Evolutionary conservation across 129 eudicot genomes (phyloP), one percentile per base, ranked within the genome.

Genomic region (Apium graveolens): DNA sequence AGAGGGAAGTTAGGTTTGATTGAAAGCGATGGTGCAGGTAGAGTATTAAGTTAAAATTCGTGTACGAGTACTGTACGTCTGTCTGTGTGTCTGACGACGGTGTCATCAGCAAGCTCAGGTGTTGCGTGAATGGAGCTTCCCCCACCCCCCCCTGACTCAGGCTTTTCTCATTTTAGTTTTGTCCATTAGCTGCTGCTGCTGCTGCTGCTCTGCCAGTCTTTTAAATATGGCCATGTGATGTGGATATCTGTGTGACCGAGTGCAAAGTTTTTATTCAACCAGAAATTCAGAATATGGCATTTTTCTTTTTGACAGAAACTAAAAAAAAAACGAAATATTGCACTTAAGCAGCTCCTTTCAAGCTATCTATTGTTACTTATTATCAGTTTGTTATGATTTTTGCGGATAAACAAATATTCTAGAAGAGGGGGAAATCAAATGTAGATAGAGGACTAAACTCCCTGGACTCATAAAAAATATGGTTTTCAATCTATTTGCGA

Each of bases 31-130:
- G 34, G 68, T 24, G 5, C n/a, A 10, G 65, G 29, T 20, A 3
- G 65, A 24, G 65, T 55, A 55, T 55, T 24, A 55, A 55, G 29
- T 55, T n/a, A 60, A 60, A 60, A 60, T 7, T 60, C 0, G 26
- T n/a, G 68, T 60, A 60, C 66, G 16, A 11, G 68, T 60, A 60
- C 32, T 60, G 34, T 60, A 57, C 66, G 37, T 35, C 5, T 5
- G 41, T 38, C 41, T 38, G 32, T 60, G 1, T n/a, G 34, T 60
- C 32, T 60, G 68, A 60, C 16, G 10, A 16, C n/a, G 68, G 68
- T 60, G 68, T 60, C 68, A 60, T 60, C 68, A 57, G 31, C 65
- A 24, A 57, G 65, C 65, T 57, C 65, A n/a, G 68, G 68, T 60
- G 68, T 60, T 60, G 68, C 68, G 68, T 60, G 68, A 60, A 60